Conservation (phyloP, 2,329 filamentous ascomycete species). For the Cyphellophora attinorum region DNA sequence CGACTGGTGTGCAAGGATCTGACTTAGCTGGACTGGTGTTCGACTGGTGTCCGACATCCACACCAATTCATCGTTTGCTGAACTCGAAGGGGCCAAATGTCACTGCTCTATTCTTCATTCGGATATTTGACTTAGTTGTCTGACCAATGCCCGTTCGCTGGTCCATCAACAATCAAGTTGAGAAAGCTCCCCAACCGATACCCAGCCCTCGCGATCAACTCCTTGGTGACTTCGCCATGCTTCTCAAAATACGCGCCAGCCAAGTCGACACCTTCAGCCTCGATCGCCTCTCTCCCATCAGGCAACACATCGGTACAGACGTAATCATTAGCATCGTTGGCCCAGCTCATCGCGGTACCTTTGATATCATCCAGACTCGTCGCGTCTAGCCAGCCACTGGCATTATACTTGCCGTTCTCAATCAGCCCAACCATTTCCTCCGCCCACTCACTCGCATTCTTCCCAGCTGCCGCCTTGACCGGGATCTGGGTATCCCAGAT, state of each 20-base stretch:
- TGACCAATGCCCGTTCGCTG: conserved; percentile 14
- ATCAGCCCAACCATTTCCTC: conserved; percentile 34
- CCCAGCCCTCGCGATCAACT: conserved; percentile 58
- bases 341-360: conserved; percentile 40
- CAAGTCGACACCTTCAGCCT: conserved; percentile 29
- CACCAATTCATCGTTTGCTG: too few relatives aligned
- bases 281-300: conserved; percentile 48
- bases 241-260: conserved; percentile 11
- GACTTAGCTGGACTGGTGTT: too few relatives aligned
- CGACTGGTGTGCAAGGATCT: too few relatives aligned
- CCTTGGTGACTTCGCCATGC: conserved; percentile 25
- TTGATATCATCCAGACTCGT: conserved; percentile 6
- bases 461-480: conserved; percentile 19
- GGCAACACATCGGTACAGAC: conserved; percentile 57
- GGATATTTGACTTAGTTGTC: too few relatives aligned
- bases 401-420: conserved; percentile 28
- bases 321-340: conserved; percentile 51
- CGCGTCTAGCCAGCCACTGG: conserved; percentile 4
- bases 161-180: conserved; percentile 44
- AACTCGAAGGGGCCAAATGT: too few relatives aligned
- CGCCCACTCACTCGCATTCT: conserved; percentile 47
- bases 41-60: too few relatives aligned
- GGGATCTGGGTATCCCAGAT: conserved; percentile 60
- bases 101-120: too few relatives aligned
- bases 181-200: conserved; percentile 60